Percentiles rank a stretch among this genome's conserved stretches.
phyloP scores from a whole-genome alignment of 2,329 filamentous ascomycete species.

The Microsporum canis region DNA sequence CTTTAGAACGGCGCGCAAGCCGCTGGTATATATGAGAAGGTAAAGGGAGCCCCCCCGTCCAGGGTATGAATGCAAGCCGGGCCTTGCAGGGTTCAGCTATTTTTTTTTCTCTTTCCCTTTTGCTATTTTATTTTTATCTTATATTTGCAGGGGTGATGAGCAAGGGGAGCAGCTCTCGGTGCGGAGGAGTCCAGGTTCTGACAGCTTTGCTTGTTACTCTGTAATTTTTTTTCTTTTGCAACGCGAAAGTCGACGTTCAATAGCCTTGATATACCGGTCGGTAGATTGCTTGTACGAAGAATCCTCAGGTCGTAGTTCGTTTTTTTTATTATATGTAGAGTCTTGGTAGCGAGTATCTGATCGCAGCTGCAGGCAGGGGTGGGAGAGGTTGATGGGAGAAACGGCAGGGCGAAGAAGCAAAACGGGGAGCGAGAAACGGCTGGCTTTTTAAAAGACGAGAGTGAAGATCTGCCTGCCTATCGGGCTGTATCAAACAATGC shows the following conservation, averaged over 20 bases:
- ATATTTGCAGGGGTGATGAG: not conserved
- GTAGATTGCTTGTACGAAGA: too few relatives aligned
- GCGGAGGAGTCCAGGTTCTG: not conserved
- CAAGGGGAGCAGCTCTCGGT: not conserved
- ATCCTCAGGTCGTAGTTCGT: too few relatives aligned
- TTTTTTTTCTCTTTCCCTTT: not conserved
- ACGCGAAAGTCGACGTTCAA: not conserved
- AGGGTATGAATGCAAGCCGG: not conserved
- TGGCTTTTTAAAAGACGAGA: not conserved
- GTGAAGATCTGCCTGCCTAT: slow-evolving; percentile 1
- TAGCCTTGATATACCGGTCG: too few relatives aligned
- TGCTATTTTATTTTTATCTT: not conserved
- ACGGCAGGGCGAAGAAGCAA: not conserved
- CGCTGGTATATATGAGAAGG: not conserved
- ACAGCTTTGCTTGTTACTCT: not conserved
- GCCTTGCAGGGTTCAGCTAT: slow-evolving; percentile 2
- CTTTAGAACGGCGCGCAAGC: not conserved
- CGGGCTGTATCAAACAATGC: not conserved
- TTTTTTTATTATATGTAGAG: too few relatives aligned
- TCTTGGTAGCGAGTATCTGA: not conserved
- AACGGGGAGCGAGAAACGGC: not conserved
- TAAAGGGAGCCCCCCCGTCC: not conserved
- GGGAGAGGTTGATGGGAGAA: not conserved
- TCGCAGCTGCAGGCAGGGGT: not conserved
- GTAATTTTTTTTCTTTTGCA: not conserved